A percentile compares a stretch with the other conserved stretches of the same genome.
Conservation (phyloP, 495 filamentous ascomycete species). For the Pseudotulostoma volvatum region DNA sequence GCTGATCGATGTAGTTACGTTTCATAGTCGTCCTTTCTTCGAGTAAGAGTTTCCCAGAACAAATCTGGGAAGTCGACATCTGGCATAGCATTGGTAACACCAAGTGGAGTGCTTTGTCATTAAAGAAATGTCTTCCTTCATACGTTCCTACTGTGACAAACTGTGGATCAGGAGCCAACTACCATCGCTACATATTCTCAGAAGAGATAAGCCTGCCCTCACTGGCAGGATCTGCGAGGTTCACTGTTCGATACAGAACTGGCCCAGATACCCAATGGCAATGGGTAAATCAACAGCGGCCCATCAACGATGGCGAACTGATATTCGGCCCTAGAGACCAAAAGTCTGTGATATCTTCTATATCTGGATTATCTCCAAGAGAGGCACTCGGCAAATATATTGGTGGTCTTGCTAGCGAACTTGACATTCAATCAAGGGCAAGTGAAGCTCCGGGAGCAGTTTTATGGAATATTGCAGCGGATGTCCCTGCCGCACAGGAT, state of each 20-base stretch:
- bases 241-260: constrained; percentile 62
- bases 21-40: constrained; percentile 63
- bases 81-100: constrained; percentile 49
- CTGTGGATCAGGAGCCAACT: constrained; percentile 7
- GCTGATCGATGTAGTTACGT: constrained; percentile 20
- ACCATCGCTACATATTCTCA: constrained; percentile 24
- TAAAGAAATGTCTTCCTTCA: constrained; percentile 11
- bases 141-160: constrained; percentile 20
- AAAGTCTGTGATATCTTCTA: constrained; percentile 4
- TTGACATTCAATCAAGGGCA: constrained; percentile 36
- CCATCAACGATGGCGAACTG: constrained; percentile 45
- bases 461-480: constrained; percentile 51
- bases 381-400: constrained; percentile 45
- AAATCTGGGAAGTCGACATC: constrained; percentile 54
- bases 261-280: constrained; percentile 42
- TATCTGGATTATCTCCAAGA: constrained; percentile 6
- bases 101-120: constrained; percentile 23
- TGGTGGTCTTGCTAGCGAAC: constrained; percentile 35
- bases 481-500: constrained; percentile 35
- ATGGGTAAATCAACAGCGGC: constrained; percentile 54
- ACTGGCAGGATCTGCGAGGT: constrained; percentile 28
- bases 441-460: constrained; percentile 56
- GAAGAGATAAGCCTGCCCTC: constrained; percentile 20
- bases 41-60: constrained; percentile 33
- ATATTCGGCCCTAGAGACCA: constrained; percentile 22